phyloP scores from a whole-genome alignment of 2,329 filamentous ascomycete genomes.

The Monilinia polystroma region DNA sequence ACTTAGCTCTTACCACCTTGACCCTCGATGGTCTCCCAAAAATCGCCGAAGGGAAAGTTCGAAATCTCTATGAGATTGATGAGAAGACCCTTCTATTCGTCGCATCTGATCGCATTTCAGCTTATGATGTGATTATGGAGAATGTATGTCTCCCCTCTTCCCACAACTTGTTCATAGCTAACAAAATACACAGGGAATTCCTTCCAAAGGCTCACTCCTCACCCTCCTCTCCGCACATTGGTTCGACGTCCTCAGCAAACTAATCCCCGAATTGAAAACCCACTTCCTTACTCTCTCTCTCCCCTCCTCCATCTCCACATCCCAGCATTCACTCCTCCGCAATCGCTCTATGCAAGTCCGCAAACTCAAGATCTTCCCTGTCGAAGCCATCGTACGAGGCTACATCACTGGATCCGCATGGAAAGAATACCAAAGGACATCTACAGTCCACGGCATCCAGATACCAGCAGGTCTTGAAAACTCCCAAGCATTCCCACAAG shows the following conservation, averaged over 20 bases:
- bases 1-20: constrained; percentile 15
- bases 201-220: constrained; percentile 64
- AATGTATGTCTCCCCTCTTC: constrained; percentile 60
- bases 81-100: constrained; percentile 74
- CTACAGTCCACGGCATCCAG: constrained; percentile 64
- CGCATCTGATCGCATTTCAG: constrained; percentile 86
- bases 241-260: constrained; percentile 59
- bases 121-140: constrained; percentile 87
- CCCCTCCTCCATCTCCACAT: constrained; percentile 48
- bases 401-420: constrained; percentile 74
- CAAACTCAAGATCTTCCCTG: constrained; percentile 61
- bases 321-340: constrained; percentile 46
- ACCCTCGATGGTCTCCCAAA: constrained; percentile 16
- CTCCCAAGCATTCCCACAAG: constrained; percentile 57
- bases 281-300: constrained; percentile 62
- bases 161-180: constrained; percentile 31
- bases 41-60: constrained; percentile 60
- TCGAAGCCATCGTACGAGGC: constrained; percentile 71
- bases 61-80: constrained; percentile 75
- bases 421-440: constrained; percentile 62
- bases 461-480: constrained; percentile 59
- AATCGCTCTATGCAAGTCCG: constrained; percentile 66
- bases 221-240: constrained; percentile 67
- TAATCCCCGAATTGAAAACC: constrained; percentile 58
- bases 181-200: constrained; percentile 55